A percentile compares a stretch with the other conserved stretches of the same genome.
Conservation (phyloP, 257 asterid genomes). For the Avicennia marina region DNA sequence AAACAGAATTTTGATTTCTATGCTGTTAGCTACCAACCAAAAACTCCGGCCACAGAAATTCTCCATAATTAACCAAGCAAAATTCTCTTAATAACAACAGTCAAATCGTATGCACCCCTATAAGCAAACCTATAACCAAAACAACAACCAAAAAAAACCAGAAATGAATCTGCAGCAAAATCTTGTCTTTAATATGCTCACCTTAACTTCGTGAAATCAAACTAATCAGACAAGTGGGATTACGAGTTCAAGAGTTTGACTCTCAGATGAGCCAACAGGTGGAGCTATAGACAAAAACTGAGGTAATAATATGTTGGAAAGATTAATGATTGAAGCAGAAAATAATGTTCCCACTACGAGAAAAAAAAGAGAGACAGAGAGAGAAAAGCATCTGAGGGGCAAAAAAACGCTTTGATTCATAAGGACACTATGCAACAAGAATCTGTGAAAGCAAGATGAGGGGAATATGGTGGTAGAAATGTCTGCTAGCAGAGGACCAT, state of each 20-base stretch:
- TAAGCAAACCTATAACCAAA: constrained; percentile 16
- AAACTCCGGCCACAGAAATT: constrained; percentile 32
- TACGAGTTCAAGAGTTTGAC: constrained; percentile 40
- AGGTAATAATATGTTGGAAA: constrained; percentile 44
- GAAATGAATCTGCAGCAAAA: constrained; percentile 26
- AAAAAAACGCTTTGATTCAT: constrained; percentile 26
- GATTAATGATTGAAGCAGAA: constrained; percentile 55
- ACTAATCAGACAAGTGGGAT: constrained; percentile 30
- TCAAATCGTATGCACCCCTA: constrained; percentile 31
- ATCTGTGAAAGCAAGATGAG: constrained; percentile 74
- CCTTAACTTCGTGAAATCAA: constrained; percentile 25
- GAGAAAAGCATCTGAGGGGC: constrained; percentile 15
- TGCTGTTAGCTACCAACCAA: constrained; percentile 43
- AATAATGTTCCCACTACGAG: constrained; percentile 41
- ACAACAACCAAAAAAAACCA: constrained; percentile 6
- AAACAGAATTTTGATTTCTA: constrained; percentile 32
- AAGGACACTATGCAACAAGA: constrained; percentile 65
- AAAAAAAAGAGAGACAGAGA: constrained; percentile 10
- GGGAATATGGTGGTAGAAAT: constrained; percentile 83
- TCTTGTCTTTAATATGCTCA: constrained; percentile 16
- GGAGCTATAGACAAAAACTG: constrained; percentile 31
- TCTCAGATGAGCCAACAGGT: constrained; percentile 30
- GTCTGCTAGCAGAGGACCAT: constrained; percentile 77
- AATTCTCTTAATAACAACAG: constrained; percentile 33
- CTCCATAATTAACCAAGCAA: constrained; percentile 35